These are phyloP conservation scores for Vachellia pachyceras DNA, from an alignment of 306 rosid species.

Conservation along the genomic window DNA sequence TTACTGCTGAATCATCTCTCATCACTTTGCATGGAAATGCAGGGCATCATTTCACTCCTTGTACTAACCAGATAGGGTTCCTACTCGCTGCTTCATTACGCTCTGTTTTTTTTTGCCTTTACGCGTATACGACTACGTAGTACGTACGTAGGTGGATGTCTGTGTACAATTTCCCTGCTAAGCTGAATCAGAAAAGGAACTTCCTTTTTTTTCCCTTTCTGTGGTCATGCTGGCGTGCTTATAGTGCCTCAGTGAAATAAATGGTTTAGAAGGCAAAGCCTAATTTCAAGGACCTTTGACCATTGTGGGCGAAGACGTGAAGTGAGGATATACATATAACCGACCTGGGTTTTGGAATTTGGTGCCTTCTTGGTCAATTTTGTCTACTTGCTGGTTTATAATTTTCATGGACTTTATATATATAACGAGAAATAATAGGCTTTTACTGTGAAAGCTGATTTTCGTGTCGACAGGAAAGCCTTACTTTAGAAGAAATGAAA, in stretches of 20 bases:
- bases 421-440: constrained; percentile 31
- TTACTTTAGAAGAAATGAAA: constrained; percentile 36
- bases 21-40: constrained; percentile 41
- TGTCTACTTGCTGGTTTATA: constrained; percentile 33
- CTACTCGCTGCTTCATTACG: not conserved
- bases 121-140: not conserved
- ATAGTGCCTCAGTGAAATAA: not conserved
- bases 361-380: constrained; percentile 49
- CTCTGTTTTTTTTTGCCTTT: not conserved
- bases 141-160: not conserved
- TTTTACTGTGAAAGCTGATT: constrained; percentile 34
- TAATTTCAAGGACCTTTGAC: constrained; percentile 48
- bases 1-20: constrained; percentile 37
- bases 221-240: constrained; percentile 19
- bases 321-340: constrained; percentile 33
- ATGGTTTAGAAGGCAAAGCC: constrained; percentile 40
- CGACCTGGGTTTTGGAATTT: constrained; percentile 45
- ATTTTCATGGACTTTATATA: constrained; percentile 21
- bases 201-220: not conserved
- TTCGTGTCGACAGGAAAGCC: constrained; percentile 41
- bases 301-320: constrained; percentile 13
- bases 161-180: not conserved
- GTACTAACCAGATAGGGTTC: constrained; percentile 25
- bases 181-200: not conserved
- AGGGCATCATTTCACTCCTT: constrained; percentile 15